phyloP scores from a whole-genome alignment of 441 rosid species.

The Jatropha multifida region DNA sequence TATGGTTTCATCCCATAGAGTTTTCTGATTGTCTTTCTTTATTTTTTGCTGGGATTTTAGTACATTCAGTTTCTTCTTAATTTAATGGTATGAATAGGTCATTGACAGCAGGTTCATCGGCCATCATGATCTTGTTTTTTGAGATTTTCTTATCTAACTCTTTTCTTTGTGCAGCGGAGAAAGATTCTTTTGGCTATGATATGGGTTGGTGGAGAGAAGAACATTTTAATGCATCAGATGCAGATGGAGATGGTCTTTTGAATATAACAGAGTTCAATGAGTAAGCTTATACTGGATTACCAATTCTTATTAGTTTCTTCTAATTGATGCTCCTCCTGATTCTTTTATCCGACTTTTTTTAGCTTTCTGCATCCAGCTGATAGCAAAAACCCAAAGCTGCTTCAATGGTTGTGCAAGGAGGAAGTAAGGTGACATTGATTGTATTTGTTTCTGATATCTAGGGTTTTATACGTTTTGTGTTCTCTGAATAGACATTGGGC shows the following conservation, averaged over 20 bases:
- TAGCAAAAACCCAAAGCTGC: constrained; percentile 69
- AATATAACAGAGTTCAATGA: constrained; percentile 91
- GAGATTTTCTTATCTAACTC: constrained; percentile 18
- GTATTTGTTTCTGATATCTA: constrained; percentile 11
- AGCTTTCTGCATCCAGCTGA: constrained; percentile 98
- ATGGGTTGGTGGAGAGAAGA: constrained; percentile 99
- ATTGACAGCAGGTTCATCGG: not conserved
- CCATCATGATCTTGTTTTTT: not conserved
- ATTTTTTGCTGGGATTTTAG: not conserved
- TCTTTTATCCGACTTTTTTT: constrained; percentile 27
- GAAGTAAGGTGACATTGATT: constrained; percentile 74
- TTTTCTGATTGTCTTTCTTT: not conserved
- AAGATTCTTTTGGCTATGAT: constrained; percentile 61
- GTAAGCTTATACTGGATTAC: constrained; percentile 45
- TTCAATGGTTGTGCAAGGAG: constrained; percentile 87
- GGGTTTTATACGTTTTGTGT: not conserved
- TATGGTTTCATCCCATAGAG: not conserved
- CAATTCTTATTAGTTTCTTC: constrained; percentile 12
- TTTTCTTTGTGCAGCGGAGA: constrained; percentile 37
- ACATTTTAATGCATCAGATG: constrained; percentile 96
- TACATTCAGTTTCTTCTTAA: not conserved
- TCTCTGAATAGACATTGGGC: not conserved
- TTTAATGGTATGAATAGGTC: not conserved
- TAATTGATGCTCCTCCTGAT: constrained; percentile 15
- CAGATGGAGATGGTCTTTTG: constrained; percentile 81